Percentiles rank a stretch among this genome's conserved stretches.
Evolutionary conservation across 2,329 filamentous ascomycete species (phyloP).

Genomic region (Helotiales sp.): DNA sequence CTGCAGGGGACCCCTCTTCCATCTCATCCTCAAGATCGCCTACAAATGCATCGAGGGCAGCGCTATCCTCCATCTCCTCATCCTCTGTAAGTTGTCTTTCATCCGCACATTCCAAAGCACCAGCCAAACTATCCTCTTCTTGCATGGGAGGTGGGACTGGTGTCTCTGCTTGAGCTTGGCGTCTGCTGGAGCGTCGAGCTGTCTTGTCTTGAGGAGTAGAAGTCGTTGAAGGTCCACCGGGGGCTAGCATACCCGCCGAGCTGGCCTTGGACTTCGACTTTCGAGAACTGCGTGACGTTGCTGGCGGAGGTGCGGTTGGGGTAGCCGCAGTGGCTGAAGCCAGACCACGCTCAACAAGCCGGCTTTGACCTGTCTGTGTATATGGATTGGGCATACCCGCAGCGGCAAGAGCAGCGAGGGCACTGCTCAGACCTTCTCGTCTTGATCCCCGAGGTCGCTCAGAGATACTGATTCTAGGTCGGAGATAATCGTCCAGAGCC

Average conservation of each 20-base stretch:
- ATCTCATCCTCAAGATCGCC: conserved; percentile 88
- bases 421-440: conserved; percentile 66
- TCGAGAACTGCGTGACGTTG: conserved; percentile 43
- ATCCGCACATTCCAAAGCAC: conserved; percentile 88
- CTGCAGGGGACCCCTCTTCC: conserved; percentile 72
- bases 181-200: conserved; percentile 67
- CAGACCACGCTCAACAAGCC: conserved; percentile 39
- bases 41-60: conserved; percentile 83
- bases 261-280: conserved; percentile 52
- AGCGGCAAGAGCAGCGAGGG: conserved; percentile 78
- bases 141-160: conserved; percentile 57
- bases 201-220: conserved; percentile 61
- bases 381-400: conserved; percentile 62
- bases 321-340: conserved; percentile 41
- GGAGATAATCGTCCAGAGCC: conserved; percentile 91
- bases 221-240: conserved; percentile 48
- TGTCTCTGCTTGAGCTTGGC: conserved; percentile 59
- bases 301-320: conserved; percentile 46
- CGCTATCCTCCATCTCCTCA: conserved; percentile 67
- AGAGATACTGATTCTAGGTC: conserved; percentile 82
- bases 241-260: conserved; percentile 49
- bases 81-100: conserved; percentile 83
- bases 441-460: conserved; percentile 72
- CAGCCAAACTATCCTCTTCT: conserved; percentile 66
- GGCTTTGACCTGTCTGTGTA: conserved; percentile 37